Percentiles rank a stretch among this genome's conserved stretches.
Evolutionary conservation across 805 yeast genomes (phyloP).

Genomic region (Clavispora phyllophila): DNA sequence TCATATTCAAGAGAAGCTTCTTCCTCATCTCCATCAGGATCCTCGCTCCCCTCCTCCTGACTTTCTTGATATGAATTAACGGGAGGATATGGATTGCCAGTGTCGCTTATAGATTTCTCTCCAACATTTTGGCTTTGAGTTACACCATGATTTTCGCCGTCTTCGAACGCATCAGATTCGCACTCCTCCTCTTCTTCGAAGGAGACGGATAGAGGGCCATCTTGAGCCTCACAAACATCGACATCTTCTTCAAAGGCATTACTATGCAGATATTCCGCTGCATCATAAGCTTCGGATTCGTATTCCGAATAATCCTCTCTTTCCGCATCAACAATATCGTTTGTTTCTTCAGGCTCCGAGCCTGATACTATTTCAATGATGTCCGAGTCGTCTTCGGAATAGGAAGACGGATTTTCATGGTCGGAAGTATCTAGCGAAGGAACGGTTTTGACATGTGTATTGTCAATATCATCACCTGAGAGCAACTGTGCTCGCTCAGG

Average conservation of each 20-base stretch:
- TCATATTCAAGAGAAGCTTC: neutral
- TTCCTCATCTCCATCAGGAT: neutral
- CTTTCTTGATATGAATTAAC: neutral
- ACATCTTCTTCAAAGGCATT: neutral
- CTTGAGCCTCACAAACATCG: neutral
- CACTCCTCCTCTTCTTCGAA: conserved; percentile 1
- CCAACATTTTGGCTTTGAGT: no score
- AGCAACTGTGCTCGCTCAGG: neutral
- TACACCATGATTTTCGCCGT: neutral
- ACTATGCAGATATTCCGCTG: neutral
- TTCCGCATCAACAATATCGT: neutral
- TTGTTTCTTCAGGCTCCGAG: neutral
- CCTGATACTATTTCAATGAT: conserved; percentile 7
- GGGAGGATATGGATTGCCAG: no score
- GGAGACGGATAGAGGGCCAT: neutral
- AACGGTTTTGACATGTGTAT: neutral
- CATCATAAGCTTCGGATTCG: neutral
- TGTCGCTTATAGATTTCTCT: no score
- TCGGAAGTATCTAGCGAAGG: neutral
- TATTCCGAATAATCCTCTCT: neutral
- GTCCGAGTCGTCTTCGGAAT: conserved; percentile 5
- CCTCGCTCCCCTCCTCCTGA: neutral
- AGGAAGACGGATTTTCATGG: neutral
- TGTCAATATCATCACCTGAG: neutral
- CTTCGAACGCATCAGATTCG: neutral